Conservation (phyloP, 345 rosid genomes). For the Pugionium dolabratum region DNA sequence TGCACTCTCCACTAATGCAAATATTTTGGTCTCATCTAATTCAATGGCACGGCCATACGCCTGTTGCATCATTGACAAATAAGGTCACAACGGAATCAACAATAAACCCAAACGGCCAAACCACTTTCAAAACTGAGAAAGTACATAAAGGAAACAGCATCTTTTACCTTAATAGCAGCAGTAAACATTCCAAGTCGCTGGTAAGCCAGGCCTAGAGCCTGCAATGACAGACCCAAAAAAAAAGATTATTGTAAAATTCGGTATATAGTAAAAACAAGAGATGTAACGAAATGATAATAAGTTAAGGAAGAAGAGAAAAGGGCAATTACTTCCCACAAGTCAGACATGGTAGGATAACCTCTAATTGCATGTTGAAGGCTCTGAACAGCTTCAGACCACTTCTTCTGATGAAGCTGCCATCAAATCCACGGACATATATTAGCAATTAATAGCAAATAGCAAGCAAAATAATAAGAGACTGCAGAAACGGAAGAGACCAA, state of each 20-base stretch:
- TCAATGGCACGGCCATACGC: slow-evolving; percentile 86
- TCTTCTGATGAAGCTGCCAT: slow-evolving; percentile 58
- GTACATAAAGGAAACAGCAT: slow-evolving; percentile 3
- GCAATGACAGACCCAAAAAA: slow-evolving; percentile 18
- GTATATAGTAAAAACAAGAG: slow-evolving; percentile 3
- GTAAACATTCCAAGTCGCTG: slow-evolving; percentile 92
- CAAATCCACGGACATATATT: neutral
- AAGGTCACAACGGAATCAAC: slow-evolving; percentile 6
- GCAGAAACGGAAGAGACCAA: neutral
- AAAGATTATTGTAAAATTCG: slow-evolving; percentile 19
- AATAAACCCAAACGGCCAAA: neutral
- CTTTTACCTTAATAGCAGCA: slow-evolving; percentile 83
- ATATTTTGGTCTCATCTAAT: slow-evolving; percentile 67
- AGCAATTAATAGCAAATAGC: neutral
- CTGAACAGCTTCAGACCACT: slow-evolving; percentile 89
- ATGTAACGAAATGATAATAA: neutral
- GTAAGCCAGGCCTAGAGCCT: slow-evolving; percentile 96
- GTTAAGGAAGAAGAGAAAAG: neutral
- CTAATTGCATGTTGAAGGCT: slow-evolving; percentile 93
- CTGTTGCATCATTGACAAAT: slow-evolving; percentile 44
- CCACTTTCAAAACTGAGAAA: slow-evolving; percentile 2
- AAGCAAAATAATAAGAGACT: neutral
- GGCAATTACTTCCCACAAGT: slow-evolving; percentile 84
- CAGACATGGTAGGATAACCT: slow-evolving; percentile 76
- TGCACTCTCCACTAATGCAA: slow-evolving; percentile 84